These are phyloP conservation scores for Candida jianshihensis DNA, from an alignment of 805 yeast species.

Conservation along the genomic window DNA sequence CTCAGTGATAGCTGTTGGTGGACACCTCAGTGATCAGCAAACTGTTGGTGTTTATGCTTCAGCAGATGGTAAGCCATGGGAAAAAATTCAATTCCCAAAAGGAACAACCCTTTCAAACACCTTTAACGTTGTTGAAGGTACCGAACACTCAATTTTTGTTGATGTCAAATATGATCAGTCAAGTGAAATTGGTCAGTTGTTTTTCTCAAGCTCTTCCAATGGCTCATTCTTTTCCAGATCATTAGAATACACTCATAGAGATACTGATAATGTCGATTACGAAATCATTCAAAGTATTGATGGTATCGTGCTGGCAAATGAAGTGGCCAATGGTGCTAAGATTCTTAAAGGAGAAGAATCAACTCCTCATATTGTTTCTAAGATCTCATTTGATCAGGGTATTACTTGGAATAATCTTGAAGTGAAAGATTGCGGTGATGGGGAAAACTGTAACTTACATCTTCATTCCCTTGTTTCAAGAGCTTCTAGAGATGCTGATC, in stretches of 20 bases:
- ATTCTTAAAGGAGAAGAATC: conserved; percentile 5
- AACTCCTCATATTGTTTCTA: conserved; percentile 19
- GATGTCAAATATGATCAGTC: conserved; percentile 23
- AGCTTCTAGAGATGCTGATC: conserved; percentile 12
- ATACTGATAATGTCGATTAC: conserved; percentile 27
- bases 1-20: conserved; percentile 29
- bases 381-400: conserved; percentile 34
- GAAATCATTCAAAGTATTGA: conserved; percentile 42
- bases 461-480: conserved; percentile 29
- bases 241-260: conserved; percentile 34
- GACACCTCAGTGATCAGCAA: conserved; percentile 18
- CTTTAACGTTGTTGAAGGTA: conserved; percentile 30
- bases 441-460: conserved; percentile 24
- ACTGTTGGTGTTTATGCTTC: conserved; percentile 26
- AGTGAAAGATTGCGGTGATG: conserved; percentile 17
- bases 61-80: conserved; percentile 28
- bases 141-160: conserved; percentile 33
- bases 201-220: conserved; percentile 34
- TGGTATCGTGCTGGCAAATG: conserved; percentile 54
- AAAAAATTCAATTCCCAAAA: conserved; percentile 26
- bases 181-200: conserved; percentile 24
- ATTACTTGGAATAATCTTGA: conserved; percentile 25
- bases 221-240: conserved; percentile 45
- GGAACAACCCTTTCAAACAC: conserved; percentile 13
- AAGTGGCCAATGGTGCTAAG: conserved; percentile 16